These are phyloP conservation scores for Colletotrichum chlorophyti DNA, from an alignment of 2,329 filamentous ascomycete species.

Conservation along the genomic window DNA sequence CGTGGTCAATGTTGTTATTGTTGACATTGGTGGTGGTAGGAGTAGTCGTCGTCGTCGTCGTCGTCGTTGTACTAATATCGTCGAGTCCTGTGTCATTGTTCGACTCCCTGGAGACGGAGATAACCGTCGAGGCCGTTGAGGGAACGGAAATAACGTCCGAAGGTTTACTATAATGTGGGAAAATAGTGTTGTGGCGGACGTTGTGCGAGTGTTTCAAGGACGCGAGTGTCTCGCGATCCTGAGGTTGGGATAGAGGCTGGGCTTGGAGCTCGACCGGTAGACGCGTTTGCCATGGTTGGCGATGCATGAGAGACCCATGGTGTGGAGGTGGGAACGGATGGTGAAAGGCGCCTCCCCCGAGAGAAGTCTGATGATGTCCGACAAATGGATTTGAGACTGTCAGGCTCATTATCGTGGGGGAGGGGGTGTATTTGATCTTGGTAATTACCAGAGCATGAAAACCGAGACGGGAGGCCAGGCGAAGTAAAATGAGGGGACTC, in stretches of 20 bases:
- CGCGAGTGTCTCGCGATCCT: slow-evolving; percentile 9
- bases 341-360: slow-evolving; percentile 18
- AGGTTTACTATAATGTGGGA: background rate
- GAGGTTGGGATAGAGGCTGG: slow-evolving; percentile 3
- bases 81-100: too few relatives aligned
- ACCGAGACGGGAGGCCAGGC: too few relatives aligned
- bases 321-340: slow-evolving; percentile 16
- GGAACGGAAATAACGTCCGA: background rate
- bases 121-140: background rate
- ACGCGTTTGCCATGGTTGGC: slow-evolving; percentile 24
- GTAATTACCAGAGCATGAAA: background rate
- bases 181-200: background rate
- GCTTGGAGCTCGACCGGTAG: slow-evolving; percentile 8
- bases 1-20: background rate
- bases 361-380: slow-evolving; percentile 25
- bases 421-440: background rate
- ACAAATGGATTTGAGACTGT: slow-evolving; percentile 21
- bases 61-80: too few relatives aligned
- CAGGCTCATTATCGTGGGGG: slow-evolving; percentile 20
- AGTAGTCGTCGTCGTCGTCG: background rate
- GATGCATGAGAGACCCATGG: slow-evolving; percentile 26
- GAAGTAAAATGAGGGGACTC: too few relatives aligned
- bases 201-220: slow-evolving; percentile 4
- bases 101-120: background rate
- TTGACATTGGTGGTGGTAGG: background rate